phyloP scores from a whole-genome alignment of 306 rosid genomes.

The Rubus idaeus region DNA sequence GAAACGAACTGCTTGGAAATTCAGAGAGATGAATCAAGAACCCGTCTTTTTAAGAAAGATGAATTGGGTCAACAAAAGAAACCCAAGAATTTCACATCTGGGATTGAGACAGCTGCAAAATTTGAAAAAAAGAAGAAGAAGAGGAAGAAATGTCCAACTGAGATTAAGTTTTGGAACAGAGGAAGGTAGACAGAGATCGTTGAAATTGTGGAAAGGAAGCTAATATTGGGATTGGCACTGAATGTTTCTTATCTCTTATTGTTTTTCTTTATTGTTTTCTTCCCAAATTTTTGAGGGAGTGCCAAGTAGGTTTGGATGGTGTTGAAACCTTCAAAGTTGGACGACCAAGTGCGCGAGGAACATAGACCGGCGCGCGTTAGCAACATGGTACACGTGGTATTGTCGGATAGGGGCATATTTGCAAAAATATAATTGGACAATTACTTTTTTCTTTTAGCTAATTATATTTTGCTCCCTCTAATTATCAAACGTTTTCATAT shows the following conservation, averaged over 20 bases:
- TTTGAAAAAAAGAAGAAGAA: background rate
- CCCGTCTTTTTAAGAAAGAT: slow-evolving; percentile 12
- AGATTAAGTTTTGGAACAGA: slow-evolving; percentile 1
- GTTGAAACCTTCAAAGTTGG: slow-evolving; percentile 69
- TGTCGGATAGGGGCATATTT: background rate
- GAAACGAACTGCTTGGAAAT: background rate
- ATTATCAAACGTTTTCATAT: no score
- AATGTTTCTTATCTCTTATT: slow-evolving; percentile 15
- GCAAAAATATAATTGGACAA: no score
- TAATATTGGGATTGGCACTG: background rate
- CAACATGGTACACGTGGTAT: slow-evolving; percentile 23
- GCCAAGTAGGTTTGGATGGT: slow-evolving; percentile 30
- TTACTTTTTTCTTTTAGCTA: no score
- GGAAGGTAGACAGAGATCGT: background rate
- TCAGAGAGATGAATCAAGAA: background rate
- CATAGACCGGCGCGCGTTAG: slow-evolving; percentile 33
- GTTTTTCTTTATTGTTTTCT: no score
- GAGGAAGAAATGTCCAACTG: background rate
- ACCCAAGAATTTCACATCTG: slow-evolving; percentile 3
- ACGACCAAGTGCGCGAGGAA: slow-evolving; percentile 14
- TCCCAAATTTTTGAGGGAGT: slow-evolving; percentile 13
- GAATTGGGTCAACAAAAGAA: slow-evolving; percentile 24
- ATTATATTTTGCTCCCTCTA: no score
- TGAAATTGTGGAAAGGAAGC: background rate
- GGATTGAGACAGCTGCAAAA: background rate